Base-by-base conservation (phyloP, 352 stramenopile genomes). In the Globisporangium sylvaticum region DNA sequence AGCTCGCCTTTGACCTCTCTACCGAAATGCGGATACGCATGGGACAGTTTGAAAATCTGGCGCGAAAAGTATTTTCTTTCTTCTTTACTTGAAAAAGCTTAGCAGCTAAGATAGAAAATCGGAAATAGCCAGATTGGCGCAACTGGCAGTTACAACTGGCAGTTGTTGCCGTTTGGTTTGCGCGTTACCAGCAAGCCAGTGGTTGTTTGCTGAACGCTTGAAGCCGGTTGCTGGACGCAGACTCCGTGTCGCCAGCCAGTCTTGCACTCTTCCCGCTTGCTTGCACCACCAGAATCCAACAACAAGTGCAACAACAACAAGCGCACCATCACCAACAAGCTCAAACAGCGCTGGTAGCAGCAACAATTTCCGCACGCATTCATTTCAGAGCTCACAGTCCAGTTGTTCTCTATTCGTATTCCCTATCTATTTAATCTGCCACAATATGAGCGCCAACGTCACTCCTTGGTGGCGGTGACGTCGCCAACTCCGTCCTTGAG, bases 401-500 rank as follows among this genome's bases (percentile, higher is more conserved):
- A 50, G 7, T 7, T 3, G 3, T 20, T 12, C 42, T 50, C 15
- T n/a, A 12, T 5, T 24, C 20, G 7, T 22, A 24, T 58, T 44
- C 37, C 18, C 10, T 29, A 44, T 34, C 53, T 42, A 60, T 18
- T 1, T 37, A 7, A 59, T 25, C 20, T 20, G 18, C n/a, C 31
- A 24, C 18, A 31, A n/a, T 44, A 44, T 29, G 54, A 42, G 8
- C 27, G n/a, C 20, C 52, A 37, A 10, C 12, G 27, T 37, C 29
- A 20, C 31, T 52, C 20, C 27, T 68, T 68, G 54, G 46, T 55
- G 24, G 52, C 58, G 31, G 7, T 37, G 27, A 46, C 58, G 1
- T 22, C 18, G 25, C 42, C 42, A 8, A 48, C 5, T 5, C 42
- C 22, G 22, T 61, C 39, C 18, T 55, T 55, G 9, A 79, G 29